phyloP scores from a whole-genome alignment of 2,329 filamentous ascomycete genomes.

The Fusarium sarcochroum region DNA sequence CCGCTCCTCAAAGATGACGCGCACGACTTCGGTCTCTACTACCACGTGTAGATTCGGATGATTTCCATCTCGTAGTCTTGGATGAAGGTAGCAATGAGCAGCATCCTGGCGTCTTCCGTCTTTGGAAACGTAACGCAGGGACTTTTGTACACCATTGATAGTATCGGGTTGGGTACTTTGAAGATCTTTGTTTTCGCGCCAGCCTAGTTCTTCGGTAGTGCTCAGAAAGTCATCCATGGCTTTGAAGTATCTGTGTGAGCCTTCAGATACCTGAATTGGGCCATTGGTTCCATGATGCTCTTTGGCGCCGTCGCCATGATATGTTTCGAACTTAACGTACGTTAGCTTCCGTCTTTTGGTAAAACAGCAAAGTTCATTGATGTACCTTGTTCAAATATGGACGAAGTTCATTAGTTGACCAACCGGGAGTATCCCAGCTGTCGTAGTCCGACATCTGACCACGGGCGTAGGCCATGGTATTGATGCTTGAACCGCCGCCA shows the following conservation, averaged over 20 bases:
- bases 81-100: not conserved
- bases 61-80: not conserved
- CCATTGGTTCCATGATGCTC: not conserved
- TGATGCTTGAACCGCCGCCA: not conserved
- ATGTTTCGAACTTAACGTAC: not conserved
- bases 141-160: not conserved
- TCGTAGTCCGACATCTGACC: not conserved
- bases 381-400: not conserved
- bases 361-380: not conserved
- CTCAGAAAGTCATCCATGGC: not conserved
- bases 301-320: not conserved
- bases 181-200: not conserved
- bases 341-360: not conserved
- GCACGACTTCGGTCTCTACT: not conserved
- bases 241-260: not conserved
- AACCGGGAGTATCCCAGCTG: not conserved
- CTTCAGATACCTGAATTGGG: not conserved
- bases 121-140: not conserved
- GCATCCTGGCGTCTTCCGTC: not conserved
- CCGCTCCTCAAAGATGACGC: not conserved
- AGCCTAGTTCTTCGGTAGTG: not conserved
- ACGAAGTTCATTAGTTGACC: not conserved
- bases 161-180: not conserved
- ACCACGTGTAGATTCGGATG: not conserved
- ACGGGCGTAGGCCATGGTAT: conserved; percentile 2